Base-by-base conservation (phyloP, 106 monocot species). In the Allium fistulosum region DNA sequence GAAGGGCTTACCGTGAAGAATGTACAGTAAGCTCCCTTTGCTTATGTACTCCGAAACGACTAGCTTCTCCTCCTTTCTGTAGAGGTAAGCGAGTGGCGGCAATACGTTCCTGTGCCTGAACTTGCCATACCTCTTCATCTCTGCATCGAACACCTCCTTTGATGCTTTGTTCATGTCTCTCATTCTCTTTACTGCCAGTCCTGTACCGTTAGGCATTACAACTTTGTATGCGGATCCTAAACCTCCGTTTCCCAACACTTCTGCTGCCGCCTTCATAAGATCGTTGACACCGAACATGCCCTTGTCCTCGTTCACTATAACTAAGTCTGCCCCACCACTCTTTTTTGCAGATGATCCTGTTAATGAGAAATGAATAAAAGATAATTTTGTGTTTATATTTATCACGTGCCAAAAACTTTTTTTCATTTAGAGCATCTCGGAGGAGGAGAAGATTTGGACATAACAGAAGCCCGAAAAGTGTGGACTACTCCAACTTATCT, bases 201-300 rank as follows among this genome's bases (percentile, higher is more conserved):
- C 65, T 57, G 48, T 53, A 4, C 83, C 81, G 15, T 47, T 71
- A 46, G 60, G 49, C 76, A 88, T 63, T 58, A 81, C 70, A 9
- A 80, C 88, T 60, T 15, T 95, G 78, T 85, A 95, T 22, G 83
- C 79, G 2, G 95, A 83, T 58, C 95, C 91, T 51, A 86, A 22
- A 46, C 83, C 81, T 7, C 88, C 90, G 58, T 71, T 88, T 10
- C 88, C 91, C 61, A 95, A 53, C 83, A 91, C 81, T 81, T 91
- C 95, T 7, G 95, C 95, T 11, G 88, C 79, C 18, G 95, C 90
- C 74, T 86, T 95, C 95, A 95, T 88, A 75, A 95, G 26, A 51
- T 95, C 91, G 26, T 66, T 18, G 76, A 91, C 4, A 26, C 75
- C 83, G 58, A 95, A 81, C 37, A 22, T 53, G 53, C 67, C 67